A percentile compares a stretch with the other conserved stretches of the same genome.
These are phyloP conservation scores for Chaetomium strumarium DNA, from an alignment of 2,329 filamentous ascomycete species.

Conservation along the genomic window DNA sequence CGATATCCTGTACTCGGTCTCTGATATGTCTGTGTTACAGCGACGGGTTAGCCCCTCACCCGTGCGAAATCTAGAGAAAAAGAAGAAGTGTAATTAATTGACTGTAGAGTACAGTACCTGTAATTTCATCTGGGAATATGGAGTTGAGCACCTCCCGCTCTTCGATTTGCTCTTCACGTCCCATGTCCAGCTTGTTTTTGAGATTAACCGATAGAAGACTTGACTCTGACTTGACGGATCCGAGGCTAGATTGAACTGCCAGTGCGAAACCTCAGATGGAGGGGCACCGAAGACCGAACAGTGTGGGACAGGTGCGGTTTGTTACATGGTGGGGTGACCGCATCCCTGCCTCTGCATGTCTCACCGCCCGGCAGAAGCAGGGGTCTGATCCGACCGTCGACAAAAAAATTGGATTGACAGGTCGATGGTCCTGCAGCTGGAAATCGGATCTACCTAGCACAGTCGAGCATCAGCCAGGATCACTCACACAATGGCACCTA, in stretches of 20 bases:
- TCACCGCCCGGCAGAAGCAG: slow-evolving; percentile 21
- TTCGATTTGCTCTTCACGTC: slow-evolving; percentile 83
- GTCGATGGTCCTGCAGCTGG: neutral
- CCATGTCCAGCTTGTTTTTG: slow-evolving; percentile 35
- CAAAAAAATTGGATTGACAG: slow-evolving; percentile 17
- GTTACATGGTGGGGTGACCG: no score
- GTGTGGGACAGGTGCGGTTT: slow-evolving; percentile 11
- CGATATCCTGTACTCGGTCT: slow-evolving; percentile 80
- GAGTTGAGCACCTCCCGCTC: slow-evolving; percentile 97
- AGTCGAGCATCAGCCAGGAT: neutral
- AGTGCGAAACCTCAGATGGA: slow-evolving; percentile 6
- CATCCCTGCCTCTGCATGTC: neutral
- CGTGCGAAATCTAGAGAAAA: neutral
- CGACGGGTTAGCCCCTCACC: slow-evolving; percentile 1
- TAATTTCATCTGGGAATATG: slow-evolving; percentile 97
- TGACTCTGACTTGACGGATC: no score
- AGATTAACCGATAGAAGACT: no score
- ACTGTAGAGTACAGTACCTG: slow-evolving; percentile 57
- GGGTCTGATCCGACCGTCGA: slow-evolving; percentile 8
- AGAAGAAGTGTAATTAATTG: neutral
- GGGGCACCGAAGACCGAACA: slow-evolving; percentile 7
- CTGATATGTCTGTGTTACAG: slow-evolving; percentile 67
- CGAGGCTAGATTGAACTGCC: neutral
- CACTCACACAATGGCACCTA: slow-evolving; percentile 43
- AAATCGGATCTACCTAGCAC: neutral